Evolutionary conservation across 2,329 filamentous ascomycete genomes (phyloP), one percentile per base, ranked within the genome.

Genomic region (Aspergillus neotritici): DNA sequence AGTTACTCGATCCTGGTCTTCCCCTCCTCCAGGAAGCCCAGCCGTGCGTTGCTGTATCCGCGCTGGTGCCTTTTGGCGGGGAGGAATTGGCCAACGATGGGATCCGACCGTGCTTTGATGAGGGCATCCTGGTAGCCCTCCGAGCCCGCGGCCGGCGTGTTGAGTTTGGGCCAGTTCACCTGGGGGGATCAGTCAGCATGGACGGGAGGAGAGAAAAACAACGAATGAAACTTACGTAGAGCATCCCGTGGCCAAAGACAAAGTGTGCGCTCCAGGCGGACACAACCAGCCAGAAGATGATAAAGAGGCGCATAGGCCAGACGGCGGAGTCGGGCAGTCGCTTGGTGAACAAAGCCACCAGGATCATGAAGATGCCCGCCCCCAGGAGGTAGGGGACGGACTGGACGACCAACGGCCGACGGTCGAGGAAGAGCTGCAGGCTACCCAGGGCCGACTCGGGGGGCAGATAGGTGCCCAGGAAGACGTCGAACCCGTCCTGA

Each of bases 91-190:
- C 93, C 93, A 37, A 97, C 77, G 13, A 98, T 65, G 46, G 82
- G 79, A 61, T 94, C 87, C 61, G 93, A 89, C 52, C 83, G 77
- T 10, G 90, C 89, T 62, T 88, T 86, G 54, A 77, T 76, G 53
- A 95, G 80, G 40, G 91, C 87, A 56, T 96, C 89, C 57, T 88
- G 83, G 66, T 90, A 94, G 31, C 88, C 88, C 59, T 98, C 93
- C 5, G 81, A 78, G 3, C 88, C 90, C 68, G 86, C 94, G 2
- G 87, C 81, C 12, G 88, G 83, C 9, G 89, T 90, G 65, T 94
- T 94, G 37, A 98, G 79, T 63, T 94, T 96, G 8, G 93, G 93
- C 93, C 94, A 98, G 70, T 96, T 97, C 54, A 96, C 90, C 89
- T 95, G 49, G 34, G 40, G 25, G 8, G 33, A 38, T 50, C 40